These are phyloP conservation scores for Moricandia arvensis DNA, from an alignment of 345 rosid genomes.

Conservation along the genomic window DNA sequence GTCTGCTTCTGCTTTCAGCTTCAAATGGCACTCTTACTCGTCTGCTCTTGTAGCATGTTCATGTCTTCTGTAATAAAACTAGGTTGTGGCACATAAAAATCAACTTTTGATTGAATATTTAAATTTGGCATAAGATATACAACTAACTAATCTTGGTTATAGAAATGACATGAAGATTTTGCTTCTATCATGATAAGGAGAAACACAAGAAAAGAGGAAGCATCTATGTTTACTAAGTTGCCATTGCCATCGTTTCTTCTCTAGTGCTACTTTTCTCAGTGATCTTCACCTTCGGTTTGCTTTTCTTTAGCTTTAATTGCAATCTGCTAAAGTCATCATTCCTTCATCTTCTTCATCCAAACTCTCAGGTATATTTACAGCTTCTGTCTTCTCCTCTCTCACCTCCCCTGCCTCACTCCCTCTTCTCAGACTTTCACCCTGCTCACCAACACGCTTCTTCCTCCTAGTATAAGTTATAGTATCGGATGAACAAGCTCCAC, in stretches of 20 bases:
- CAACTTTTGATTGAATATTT: no score
- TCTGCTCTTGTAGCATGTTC: no score
- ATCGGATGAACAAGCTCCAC: slow-evolving; percentile 10
- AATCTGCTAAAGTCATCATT: slow-evolving; percentile 78
- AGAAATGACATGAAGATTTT: neutral
- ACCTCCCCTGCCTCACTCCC: neutral
- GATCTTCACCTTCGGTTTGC: slow-evolving; percentile 30
- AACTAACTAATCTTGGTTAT: no score
- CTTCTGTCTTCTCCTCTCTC: slow-evolving; percentile 43
- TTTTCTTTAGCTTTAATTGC: slow-evolving; percentile 53
- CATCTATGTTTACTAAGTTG: neutral
- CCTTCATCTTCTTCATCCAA: slow-evolving; percentile 52
- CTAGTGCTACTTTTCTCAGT: slow-evolving; percentile 10
- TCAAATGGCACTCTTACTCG: no score
- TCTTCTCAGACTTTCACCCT: slow-evolving; percentile 37
- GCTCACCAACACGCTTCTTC: slow-evolving; percentile 21
- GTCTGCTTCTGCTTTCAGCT: no score
- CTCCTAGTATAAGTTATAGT: slow-evolving; percentile 33
- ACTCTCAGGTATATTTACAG: slow-evolving; percentile 38
- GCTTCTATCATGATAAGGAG: neutral
- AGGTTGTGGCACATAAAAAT: no score
- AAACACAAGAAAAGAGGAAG: neutral
- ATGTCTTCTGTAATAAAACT: no score
- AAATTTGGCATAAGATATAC: no score
- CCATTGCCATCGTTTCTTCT: no score